Evolutionary conservation across 2,329 filamentous ascomycete genomes (phyloP), one percentile per base, ranked within the genome.

Genomic region (Exserohilum turcica): DNA sequence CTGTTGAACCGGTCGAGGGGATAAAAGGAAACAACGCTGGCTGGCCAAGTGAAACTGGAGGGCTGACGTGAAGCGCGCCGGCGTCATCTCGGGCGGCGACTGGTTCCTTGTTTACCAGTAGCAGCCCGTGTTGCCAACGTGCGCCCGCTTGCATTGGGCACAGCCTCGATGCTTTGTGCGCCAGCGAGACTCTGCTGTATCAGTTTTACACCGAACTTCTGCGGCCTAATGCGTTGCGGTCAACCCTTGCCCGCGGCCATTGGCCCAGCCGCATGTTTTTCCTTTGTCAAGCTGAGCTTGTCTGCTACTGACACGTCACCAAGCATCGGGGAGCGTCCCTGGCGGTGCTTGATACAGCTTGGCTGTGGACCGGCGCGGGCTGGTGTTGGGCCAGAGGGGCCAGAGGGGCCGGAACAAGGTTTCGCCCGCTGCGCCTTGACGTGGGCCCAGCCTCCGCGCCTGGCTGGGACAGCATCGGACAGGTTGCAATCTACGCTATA

Each of bases 331-430:
- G 18, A 37, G 27, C 40, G 36, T 48, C 38, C 55, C 51, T 61
- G 52, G 53, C 52, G 60, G 60, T 61, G 64, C 64, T 67, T 67
- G 61, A 63, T 28, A 45, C 52, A 57, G 55, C 63, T 67, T 66
- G 57, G 61, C 63, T 55, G 31, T 38, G 19, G 19, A 10, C n/a
- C 19, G 16, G 35, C 27, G 28, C 19, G 21, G 21, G 21, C 21
- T 24, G 21, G 21, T 24, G 21, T 24, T 24, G 21, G 21, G 21
- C 21, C 21, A 4, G 21, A 24, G 46, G 48, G 37, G 24, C 13
- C 38, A 32, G 21, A 24, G 46, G 48, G 37, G 24, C 13, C 38
- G 27, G 32, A 36, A 42, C 57, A 56, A 42, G 58, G 56, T 57
- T 63, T 57, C 57, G 53, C 44, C 48, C 43, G 46, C 47, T 50